These are phyloP conservation scores for Orychophragmus violaceus DNA, from an alignment of 345 rosid species.

Conservation along the genomic window DNA sequence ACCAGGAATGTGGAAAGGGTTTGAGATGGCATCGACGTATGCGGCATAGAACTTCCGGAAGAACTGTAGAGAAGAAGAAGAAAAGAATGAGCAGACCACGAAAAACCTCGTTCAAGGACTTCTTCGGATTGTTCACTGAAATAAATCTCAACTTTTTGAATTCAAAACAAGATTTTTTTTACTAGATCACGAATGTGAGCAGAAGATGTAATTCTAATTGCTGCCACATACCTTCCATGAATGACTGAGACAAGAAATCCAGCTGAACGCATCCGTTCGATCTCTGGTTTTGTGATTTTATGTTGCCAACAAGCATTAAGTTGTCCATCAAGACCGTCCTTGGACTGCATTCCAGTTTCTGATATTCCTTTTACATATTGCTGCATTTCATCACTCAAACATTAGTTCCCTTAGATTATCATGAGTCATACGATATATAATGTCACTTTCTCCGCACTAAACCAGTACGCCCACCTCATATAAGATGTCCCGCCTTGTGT, in stretches of 20 bases:
- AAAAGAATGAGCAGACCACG: too few relatives aligned
- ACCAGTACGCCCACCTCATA: conserved; percentile 48
- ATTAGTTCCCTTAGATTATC: not conserved
- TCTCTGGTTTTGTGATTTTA: conserved; percentile 52
- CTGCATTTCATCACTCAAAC: conserved; percentile 32
- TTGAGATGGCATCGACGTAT: too few relatives aligned
- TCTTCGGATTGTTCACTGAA: too few relatives aligned
- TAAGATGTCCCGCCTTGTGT: conserved; percentile 58
- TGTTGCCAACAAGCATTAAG: conserved; percentile 92
- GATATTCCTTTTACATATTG: too few relatives aligned
- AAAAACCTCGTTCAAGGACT: too few relatives aligned
- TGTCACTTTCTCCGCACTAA: not conserved
- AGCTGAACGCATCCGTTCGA: conserved; percentile 51
- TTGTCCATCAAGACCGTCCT: too few relatives aligned
- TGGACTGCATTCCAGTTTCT: conserved; percentile 90
- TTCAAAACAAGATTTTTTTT: too few relatives aligned
- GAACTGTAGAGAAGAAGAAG: too few relatives aligned
- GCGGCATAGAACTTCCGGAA: too few relatives aligned
- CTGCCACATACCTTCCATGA: conserved; percentile 72
- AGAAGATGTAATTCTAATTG: not conserved
- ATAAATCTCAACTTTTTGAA: too few relatives aligned
- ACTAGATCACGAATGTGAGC: not conserved
- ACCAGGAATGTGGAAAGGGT: too few relatives aligned
- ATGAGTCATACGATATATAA: not conserved
- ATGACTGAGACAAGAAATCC: conserved; percentile 86